Percentiles rank a stretch among this genome's conserved stretches.
Evolutionary conservation across 2,329 filamentous ascomycete species (phyloP).

Genomic region (Penicillium verrucosum): DNA sequence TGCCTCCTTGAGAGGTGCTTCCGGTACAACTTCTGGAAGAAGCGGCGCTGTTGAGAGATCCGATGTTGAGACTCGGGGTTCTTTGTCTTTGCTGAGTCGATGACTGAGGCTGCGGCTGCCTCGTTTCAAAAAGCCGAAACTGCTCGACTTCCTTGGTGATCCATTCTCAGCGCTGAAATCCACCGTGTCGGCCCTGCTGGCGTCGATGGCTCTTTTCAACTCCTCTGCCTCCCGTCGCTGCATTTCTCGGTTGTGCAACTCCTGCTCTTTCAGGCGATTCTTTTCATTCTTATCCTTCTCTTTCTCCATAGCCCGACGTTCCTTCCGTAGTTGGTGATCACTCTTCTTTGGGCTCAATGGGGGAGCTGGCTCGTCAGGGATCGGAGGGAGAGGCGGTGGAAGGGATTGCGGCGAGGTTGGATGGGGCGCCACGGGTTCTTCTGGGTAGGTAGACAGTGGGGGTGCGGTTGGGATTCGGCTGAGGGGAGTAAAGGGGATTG

Average conservation of each 20-base stretch:
- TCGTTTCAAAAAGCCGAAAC: slow-evolving; percentile 64
- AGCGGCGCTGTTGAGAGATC: slow-evolving; percentile 18
- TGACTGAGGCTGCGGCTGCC: slow-evolving; percentile 76
- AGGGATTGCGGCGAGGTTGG: slow-evolving; percentile 5
- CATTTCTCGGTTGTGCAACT: slow-evolving; percentile 48
- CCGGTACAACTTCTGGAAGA: slow-evolving; percentile 15
- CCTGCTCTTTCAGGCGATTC: slow-evolving; percentile 56
- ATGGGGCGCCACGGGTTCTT: slow-evolving; percentile 31
- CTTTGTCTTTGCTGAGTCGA: slow-evolving; percentile 54
- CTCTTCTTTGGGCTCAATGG: slow-evolving; percentile 55
- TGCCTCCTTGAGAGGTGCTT: slow-evolving; percentile 11
- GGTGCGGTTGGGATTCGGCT: slow-evolving; percentile 44
- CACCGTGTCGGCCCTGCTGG: slow-evolving; percentile 61
- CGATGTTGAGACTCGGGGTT: slow-evolving; percentile 32
- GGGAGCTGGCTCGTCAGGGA: slow-evolving; percentile 33
- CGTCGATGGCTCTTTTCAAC: slow-evolving; percentile 61
- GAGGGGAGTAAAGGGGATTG: slow-evolving; percentile 33
- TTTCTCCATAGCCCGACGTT: slow-evolving; percentile 50
- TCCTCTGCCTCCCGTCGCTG: slow-evolving; percentile 57
- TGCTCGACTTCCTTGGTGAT: slow-evolving; percentile 41
- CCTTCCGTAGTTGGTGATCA: slow-evolving; percentile 63
- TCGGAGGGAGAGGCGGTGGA: slow-evolving; percentile 29
- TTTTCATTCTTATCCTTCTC: slow-evolving; percentile 54
- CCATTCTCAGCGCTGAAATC: slow-evolving; percentile 45
- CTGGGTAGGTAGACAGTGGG: slow-evolving; percentile 45